Conservation (phyloP, 805 yeast genomes). For the Saccharomycopsis microspora region DNA sequence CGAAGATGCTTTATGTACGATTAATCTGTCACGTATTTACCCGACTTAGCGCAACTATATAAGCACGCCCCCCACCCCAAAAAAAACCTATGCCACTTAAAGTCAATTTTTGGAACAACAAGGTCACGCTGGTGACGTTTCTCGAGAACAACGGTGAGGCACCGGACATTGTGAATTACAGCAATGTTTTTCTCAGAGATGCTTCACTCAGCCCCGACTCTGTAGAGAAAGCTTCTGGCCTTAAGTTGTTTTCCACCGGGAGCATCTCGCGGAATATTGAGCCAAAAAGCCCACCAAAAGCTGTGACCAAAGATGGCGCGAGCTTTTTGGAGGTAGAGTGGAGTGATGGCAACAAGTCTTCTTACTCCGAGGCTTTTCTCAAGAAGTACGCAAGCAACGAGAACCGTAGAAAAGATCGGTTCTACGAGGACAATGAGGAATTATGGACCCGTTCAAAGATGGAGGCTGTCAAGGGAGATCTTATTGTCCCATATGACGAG, state of each 20-base stretch:
- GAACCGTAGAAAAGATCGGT: constrained; percentile 21
- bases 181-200: constrained; percentile 53
- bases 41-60: too few species aligned
- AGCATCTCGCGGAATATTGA: constrained; percentile 25
- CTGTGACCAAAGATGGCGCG: constrained; percentile 9
- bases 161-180: constrained; percentile 26
- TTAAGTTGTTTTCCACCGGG: constrained; percentile 56
- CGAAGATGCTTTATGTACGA: too few species aligned
- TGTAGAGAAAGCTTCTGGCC: constrained; percentile 44
- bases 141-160: constrained; percentile 6
- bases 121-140: constrained; percentile 15
- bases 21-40: too few species aligned
- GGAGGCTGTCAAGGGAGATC: not conserved
- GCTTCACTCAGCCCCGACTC: constrained; percentile 39
- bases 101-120: constrained; percentile 16
- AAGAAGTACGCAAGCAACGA: constrained; percentile 27
- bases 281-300: constrained; percentile 22
- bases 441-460: constrained; percentile 3
- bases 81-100: not conserved
- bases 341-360: constrained; percentile 33
- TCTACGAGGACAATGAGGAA: constrained; percentile 13
- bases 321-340: constrained; percentile 32
- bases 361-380: constrained; percentile 37
- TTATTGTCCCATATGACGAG: constrained; percentile 1
- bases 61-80: too few species aligned